Conservation (phyloP, 306 rosid genomes). For the Begonia fuchsioides region DNA sequence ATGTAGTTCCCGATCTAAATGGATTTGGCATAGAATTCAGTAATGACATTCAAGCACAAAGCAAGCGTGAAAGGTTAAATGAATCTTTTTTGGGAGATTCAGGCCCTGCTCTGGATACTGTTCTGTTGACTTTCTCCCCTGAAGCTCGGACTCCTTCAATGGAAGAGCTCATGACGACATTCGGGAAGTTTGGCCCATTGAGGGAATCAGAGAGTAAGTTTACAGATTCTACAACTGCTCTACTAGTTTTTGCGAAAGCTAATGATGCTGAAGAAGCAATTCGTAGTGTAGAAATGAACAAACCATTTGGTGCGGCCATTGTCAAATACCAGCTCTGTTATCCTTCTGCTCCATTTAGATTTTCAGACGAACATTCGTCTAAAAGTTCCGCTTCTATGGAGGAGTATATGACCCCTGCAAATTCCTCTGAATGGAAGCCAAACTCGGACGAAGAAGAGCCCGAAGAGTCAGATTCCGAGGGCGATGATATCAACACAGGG, state of each 20-base stretch:
- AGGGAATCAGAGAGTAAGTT: constrained; percentile 44
- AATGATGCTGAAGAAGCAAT: constrained; percentile 55
- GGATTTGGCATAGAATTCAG: constrained; percentile 23
- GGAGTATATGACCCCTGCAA: constrained; percentile 6
- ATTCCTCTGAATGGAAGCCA: constrained; percentile 12
- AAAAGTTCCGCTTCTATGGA: not conserved
- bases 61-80: constrained; percentile 23
- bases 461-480: constrained; percentile 51
- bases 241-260: constrained; percentile 37
- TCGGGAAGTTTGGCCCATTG: constrained; percentile 67
- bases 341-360: constrained; percentile 18
- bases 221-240: constrained; percentile 22
- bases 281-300: constrained; percentile 36
- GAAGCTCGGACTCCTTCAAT: constrained; percentile 48
- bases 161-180: constrained; percentile 41
- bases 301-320: constrained; percentile 38
- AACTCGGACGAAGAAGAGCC: constrained; percentile 26
- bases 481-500: constrained; percentile 59
- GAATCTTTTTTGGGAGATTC: too few species aligned
- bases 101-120: constrained; percentile 22
- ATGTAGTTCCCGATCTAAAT: constrained; percentile 49
- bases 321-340: constrained; percentile 34
- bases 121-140: constrained; percentile 46
- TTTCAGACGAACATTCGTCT: constrained; percentile 2
- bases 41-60: constrained; percentile 12